Percentiles rank a stretch among this genome's conserved stretches.
phyloP scores from a whole-genome alignment of 768 basidiomycete genomes.

The Mycena latifolia region DNA sequence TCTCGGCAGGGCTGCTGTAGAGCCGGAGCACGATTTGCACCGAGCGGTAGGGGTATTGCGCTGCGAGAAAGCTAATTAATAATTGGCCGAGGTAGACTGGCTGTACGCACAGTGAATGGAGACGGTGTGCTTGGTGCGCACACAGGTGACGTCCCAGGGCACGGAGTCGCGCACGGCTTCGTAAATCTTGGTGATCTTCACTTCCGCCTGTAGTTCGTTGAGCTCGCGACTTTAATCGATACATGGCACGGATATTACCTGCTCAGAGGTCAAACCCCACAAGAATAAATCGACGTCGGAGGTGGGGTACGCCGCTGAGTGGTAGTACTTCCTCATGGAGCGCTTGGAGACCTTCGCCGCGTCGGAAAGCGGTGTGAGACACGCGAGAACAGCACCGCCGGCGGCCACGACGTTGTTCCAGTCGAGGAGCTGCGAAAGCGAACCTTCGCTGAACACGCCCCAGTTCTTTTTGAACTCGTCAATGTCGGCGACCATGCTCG shows the following conservation, averaged over 20 bases:
- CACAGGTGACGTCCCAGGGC: constrained; percentile 77
- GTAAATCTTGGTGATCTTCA: constrained; percentile 69
- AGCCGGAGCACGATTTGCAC: constrained; percentile 76
- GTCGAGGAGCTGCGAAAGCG: constrained; percentile 67
- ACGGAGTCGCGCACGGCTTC: constrained; percentile 75
- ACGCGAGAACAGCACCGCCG: constrained; percentile 71
- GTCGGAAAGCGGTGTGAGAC: constrained; percentile 64
- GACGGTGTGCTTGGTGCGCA: constrained; percentile 74
- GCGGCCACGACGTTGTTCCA: constrained; percentile 77
- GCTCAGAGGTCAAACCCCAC: constrained; percentile 67
- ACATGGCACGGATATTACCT: constrained; percentile 47
- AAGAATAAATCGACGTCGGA: constrained; percentile 76
- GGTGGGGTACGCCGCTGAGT: constrained; percentile 65
- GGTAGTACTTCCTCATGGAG: constrained; percentile 69
- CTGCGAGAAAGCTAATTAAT: constrained; percentile 41
- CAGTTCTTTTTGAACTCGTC: constrained; percentile 76
- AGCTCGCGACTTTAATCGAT: background rate
- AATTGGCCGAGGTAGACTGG: background rate
- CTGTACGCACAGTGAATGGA: constrained; percentile 69
- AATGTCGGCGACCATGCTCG: constrained; percentile 60
- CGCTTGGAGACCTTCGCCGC: constrained; percentile 64
- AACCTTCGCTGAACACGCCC: constrained; percentile 72
- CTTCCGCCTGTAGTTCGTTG: constrained; percentile 58
- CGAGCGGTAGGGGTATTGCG: constrained; percentile 76
- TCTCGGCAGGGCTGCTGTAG: constrained; percentile 72